phyloP scores from a whole-genome alignment of 2,329 filamentous ascomycete species.

The Bertia moriformis region DNA sequence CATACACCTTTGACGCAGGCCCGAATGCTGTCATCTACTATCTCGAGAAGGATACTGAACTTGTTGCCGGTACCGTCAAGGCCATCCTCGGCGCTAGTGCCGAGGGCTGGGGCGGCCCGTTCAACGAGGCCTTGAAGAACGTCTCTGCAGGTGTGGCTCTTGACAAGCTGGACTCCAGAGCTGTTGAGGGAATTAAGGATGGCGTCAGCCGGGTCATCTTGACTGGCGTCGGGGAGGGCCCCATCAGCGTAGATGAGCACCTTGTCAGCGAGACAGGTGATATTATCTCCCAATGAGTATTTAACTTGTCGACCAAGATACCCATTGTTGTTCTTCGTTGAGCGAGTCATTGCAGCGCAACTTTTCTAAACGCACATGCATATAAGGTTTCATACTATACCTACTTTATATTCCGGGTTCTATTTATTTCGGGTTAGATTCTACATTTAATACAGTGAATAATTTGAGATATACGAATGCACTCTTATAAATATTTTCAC shows the following conservation, averaged over 20 bases:
- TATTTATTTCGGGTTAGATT: too few relatives aligned
- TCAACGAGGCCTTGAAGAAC: constrained; percentile 51
- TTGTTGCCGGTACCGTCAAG: constrained; percentile 50
- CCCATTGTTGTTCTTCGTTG: too few relatives aligned
- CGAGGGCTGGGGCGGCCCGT: constrained; percentile 11
- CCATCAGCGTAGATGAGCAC: constrained; percentile 63
- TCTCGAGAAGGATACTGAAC: constrained; percentile 59
- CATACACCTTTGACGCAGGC: constrained; percentile 94
- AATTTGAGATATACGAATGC: too few relatives aligned
- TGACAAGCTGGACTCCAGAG: constrained; percentile 48
- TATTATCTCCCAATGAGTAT: constrained; percentile 7
- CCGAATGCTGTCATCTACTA: constrained; percentile 97
- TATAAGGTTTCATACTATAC: too few relatives aligned
- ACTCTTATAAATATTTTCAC: too few relatives aligned
- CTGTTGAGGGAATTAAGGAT: constrained; percentile 52
- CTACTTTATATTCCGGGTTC: too few relatives aligned
- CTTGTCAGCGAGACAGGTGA: constrained; percentile 56
- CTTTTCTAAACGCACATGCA: too few relatives aligned
- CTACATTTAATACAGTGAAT: too few relatives aligned
- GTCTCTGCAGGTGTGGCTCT: constrained; percentile 39
- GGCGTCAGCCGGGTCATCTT: constrained; percentile 82
- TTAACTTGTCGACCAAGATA: too few relatives aligned
- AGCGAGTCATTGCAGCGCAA: too few relatives aligned
- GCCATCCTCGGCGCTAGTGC: not conserved
- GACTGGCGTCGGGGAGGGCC: constrained; percentile 83